Conservation (phyloP, 1,284 basidiomycete species). For the Pascua guehoae region DNA sequence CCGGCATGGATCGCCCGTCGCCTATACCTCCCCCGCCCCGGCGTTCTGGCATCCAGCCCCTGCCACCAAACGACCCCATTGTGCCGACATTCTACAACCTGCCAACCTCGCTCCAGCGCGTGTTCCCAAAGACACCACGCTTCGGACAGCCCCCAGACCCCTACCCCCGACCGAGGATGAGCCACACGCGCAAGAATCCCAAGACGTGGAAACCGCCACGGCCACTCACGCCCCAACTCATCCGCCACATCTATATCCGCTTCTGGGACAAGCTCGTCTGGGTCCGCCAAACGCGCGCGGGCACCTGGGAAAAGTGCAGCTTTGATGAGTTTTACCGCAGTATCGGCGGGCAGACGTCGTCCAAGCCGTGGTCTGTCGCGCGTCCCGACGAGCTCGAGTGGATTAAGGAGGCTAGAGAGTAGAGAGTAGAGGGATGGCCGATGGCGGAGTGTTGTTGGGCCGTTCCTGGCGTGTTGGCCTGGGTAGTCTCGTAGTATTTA, state of each 20-base stretch:
- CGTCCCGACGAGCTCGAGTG: not conserved
- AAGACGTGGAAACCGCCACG: slow-evolving; percentile 27
- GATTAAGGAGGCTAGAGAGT: not conserved
- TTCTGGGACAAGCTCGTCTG: slow-evolving; percentile 31
- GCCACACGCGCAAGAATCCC: slow-evolving; percentile 27
- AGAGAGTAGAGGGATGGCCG: not conserved
- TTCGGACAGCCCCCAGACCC: not conserved
- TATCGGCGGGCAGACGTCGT: not conserved
- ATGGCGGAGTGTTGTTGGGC: too few relatives aligned
- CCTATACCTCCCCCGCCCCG: not conserved
- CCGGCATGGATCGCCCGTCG: slow-evolving; percentile 14
- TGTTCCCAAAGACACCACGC: slow-evolving; percentile 1
- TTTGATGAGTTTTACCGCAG: not conserved
- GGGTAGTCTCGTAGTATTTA: too few relatives aligned
- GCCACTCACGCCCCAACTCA: slow-evolving; percentile 18
- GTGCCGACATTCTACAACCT: slow-evolving; percentile 7
- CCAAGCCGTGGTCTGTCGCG: not conserved
- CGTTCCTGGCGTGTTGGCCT: too few relatives aligned
- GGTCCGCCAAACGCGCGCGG: slow-evolving; percentile 11
- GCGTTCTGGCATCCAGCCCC: not conserved
- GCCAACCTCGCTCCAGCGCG: slow-evolving; percentile 1
- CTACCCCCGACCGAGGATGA: slow-evolving; percentile 24
- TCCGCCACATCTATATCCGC: slow-evolving; percentile 25
- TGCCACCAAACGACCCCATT: too few relatives aligned
- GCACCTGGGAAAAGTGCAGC: not conserved